Percentiles rank a stretch among this genome's conserved stretches.
These are phyloP conservation scores for Vinca minor DNA, from an alignment of 257 asterid genomes.

Conservation along the genomic window DNA sequence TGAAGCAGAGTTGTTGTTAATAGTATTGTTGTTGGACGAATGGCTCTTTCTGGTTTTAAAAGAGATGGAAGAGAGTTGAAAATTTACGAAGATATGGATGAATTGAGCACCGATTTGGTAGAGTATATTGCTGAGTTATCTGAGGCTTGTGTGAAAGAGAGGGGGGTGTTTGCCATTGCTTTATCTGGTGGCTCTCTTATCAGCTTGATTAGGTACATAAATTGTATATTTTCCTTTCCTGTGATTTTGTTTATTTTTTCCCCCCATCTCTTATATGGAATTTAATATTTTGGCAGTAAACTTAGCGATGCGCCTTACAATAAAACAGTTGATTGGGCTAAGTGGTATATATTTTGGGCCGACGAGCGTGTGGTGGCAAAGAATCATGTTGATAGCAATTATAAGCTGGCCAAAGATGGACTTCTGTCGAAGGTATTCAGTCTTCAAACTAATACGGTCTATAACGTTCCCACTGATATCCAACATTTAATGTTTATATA, in stretches of 20 bases:
- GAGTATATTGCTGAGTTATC: conserved; percentile 84
- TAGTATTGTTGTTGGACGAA: conserved; percentile 31
- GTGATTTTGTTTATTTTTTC: not conserved
- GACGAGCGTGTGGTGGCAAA: conserved; percentile 93
- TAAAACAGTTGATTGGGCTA: conserved; percentile 94
- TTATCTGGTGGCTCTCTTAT: conserved; percentile 92
- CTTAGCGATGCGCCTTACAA: conserved; percentile 78
- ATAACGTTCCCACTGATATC: not conserved
- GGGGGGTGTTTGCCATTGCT: conserved; percentile 76
- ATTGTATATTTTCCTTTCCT: conserved; percentile 9
- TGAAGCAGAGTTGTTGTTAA: conserved; percentile 20
- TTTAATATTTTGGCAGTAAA: conserved; percentile 41
- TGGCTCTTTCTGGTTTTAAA: conserved; percentile 50
- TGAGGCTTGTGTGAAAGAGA: conserved; percentile 75
- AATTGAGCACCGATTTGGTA: conserved; percentile 65
- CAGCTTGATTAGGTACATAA: conserved; percentile 55
- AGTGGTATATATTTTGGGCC: conserved; percentile 83
- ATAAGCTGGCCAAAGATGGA: conserved; percentile 73
- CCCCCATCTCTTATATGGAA: not conserved
- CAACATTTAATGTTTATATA: not conserved
- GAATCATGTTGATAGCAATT: conserved; percentile 84
- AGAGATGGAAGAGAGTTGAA: conserved; percentile 61
- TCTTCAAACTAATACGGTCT: not conserved
- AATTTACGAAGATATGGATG: conserved; percentile 56
- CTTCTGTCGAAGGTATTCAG: conserved; percentile 72